Percentiles rank a stretch among this genome's conserved stretches.
Evolutionary conservation across 1,284 basidiomycete species (phyloP).

Genomic region (Heterobasidion parviporum): DNA sequence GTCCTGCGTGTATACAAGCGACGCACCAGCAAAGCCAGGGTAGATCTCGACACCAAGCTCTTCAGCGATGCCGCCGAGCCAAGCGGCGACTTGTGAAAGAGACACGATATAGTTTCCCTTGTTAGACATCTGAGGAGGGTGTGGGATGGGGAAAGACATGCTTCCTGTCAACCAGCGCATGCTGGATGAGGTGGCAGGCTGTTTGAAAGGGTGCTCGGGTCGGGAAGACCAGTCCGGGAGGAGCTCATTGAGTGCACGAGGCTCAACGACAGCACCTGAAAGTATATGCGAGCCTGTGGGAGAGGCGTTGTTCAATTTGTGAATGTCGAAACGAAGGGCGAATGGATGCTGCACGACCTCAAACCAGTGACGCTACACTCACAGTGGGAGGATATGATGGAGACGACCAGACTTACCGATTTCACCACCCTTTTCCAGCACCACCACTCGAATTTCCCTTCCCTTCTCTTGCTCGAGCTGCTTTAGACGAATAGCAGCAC

Average conservation of each 20-base stretch:
- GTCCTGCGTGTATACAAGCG: constrained; percentile 67
- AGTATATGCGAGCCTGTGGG: constrained; percentile 84
- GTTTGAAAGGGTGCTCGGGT: constrained; percentile 60
- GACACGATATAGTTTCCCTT: constrained; percentile 93
- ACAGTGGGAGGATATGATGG: neutral
- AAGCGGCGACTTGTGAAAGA: constrained; percentile 82
- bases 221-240: constrained; percentile 77
- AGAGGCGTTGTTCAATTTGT: neutral
- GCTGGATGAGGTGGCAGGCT: constrained; percentile 70
- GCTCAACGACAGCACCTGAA: constrained; percentile 94
- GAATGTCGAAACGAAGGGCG: neutral
- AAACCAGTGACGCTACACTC: neutral
- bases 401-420: constrained; percentile 54
- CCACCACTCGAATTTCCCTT: constrained; percentile 83
- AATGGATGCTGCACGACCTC: neutral
- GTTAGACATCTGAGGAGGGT: constrained; percentile 97
- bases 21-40: constrained; percentile 91
- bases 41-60: constrained; percentile 94
- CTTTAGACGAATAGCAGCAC: constrained; percentile 94
- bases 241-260: constrained; percentile 86
- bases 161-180: constrained; percentile 87
- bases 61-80: constrained; percentile 88
- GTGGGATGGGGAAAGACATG: constrained; percentile 78
- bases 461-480: constrained; percentile 82
- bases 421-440: constrained; percentile 93